Evolutionary conservation across 306 rosid genomes (phyloP).

Genomic region (Myrica gale): DNA sequence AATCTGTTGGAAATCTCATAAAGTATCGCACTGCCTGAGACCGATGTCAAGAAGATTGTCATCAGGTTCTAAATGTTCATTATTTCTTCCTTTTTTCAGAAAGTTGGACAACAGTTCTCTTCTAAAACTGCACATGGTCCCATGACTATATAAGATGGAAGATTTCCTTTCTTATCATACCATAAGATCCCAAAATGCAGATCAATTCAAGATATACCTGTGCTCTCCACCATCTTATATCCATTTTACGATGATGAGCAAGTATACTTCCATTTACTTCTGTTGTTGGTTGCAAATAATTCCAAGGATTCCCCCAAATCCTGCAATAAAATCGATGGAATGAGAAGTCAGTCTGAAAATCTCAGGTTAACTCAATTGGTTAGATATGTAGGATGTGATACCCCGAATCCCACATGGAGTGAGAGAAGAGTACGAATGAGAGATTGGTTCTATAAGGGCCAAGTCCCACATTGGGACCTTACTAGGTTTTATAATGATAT

Average conservation of each 20-base stretch:
- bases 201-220: conserved; percentile 51
- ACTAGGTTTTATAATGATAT: too few species aligned
- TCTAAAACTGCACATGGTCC: background rate
- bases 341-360: conserved; percentile 6
- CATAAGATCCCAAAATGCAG: background rate
- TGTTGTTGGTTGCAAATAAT: conserved; percentile 84
- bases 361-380: conserved; percentile 11
- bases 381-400: conserved; percentile 38
- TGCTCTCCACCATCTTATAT: conserved; percentile 92
- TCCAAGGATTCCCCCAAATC: conserved; percentile 90
- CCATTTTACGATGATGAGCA: conserved; percentile 85
- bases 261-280: conserved; percentile 77
- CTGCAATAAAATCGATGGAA: conserved; percentile 39
- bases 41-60: background rate
- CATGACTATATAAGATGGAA: background rate
- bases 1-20: conserved; percentile 82
- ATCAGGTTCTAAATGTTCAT: background rate
- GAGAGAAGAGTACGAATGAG: too few species aligned
- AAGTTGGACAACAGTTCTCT: background rate
- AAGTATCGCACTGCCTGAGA: conserved; percentile 83
- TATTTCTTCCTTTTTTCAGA: background rate
- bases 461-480: too few species aligned
- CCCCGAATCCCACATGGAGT: too few species aligned
- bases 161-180: too few species aligned
- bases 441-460: too few species aligned